Conservation (phyloP, 495 filamentous ascomycete species). For the Neurospora cerealis region DNA sequence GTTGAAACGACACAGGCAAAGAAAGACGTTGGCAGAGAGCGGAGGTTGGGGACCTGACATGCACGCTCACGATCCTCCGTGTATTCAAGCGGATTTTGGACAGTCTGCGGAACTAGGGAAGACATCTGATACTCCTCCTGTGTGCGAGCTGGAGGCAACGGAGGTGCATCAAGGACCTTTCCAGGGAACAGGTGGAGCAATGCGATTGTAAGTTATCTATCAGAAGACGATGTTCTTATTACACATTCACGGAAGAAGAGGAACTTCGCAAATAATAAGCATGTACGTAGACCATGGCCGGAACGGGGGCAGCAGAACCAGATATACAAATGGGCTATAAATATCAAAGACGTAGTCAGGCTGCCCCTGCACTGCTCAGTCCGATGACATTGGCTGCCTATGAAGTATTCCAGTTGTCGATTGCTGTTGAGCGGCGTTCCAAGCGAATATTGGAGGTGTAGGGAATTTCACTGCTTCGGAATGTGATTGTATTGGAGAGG, state of each 20-base stretch:
- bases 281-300: background rate
- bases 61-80: background rate
- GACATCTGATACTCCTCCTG: background rate
- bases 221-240: background rate
- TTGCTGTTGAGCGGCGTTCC: rapidly evolving
- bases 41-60: background rate
- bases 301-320: background rate
- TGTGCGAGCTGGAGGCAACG: background rate
- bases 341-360: background rate
- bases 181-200: background rate
- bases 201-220: background rate
- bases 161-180: background rate
- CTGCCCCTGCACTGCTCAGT: background rate
- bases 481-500: background rate
- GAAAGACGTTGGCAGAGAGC: background rate
- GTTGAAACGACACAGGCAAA: background rate
- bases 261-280: background rate
- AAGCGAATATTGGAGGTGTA: background rate
- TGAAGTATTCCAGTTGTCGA: background rate
- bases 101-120: background rate
- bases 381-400: background rate
- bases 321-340: background rate
- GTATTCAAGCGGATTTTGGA: background rate
- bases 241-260: background rate
- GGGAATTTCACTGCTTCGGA: background rate